Base-by-base conservation (phyloP, 345 rosid genomes). In the Salix arbutifolia region DNA sequence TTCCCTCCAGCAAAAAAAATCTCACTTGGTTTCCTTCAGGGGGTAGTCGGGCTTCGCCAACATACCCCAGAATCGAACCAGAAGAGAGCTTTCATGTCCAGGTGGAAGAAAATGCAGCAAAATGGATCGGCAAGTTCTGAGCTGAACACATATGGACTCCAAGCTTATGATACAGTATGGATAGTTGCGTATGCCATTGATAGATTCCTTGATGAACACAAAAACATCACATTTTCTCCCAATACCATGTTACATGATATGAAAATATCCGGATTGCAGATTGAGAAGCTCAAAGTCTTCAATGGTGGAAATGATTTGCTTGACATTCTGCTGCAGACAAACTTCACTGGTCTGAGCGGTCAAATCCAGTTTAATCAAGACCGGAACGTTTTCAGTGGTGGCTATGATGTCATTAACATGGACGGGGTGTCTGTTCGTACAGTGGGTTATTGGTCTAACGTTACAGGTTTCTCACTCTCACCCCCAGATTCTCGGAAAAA, bases 131-230 rank as follows among this genome's bases (percentile, higher is more conserved):
- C 66, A 67, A 78, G 30, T 77, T 76, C 89, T 8, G 88, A 62
- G 58, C 64, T 91, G 83, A 92, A 90, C 75, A 73, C 89, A 26
- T 95, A 89, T 70, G 96, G 89, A 12, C 82, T 89, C 35, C 88
- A 81, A 79, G 97, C 99, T 53, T 95, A 92, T 82, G 99, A 95
- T 85, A 88, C 97, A 3, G 89, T 95, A 72, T 93, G 99, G 99
- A 69, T 78, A 70, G 86, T 90, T 72, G 99, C 99, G 26, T 71
- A 23, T 26, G 85, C 97, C 1, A 76, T 93, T 2, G 88, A 90
- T 78, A 83, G 80, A 75, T 83, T 88, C 71, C 72, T 91, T 42
- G 84, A 87, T 42, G 87, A 82, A 71, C 81, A 78, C 68, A 80
- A 82, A 70, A 91, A 85, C 74, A 61, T 90, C 79, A 88, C 89